Evolutionary conservation across 345 rosid genomes (phyloP).

Genomic region (Acer saccharum): DNA sequence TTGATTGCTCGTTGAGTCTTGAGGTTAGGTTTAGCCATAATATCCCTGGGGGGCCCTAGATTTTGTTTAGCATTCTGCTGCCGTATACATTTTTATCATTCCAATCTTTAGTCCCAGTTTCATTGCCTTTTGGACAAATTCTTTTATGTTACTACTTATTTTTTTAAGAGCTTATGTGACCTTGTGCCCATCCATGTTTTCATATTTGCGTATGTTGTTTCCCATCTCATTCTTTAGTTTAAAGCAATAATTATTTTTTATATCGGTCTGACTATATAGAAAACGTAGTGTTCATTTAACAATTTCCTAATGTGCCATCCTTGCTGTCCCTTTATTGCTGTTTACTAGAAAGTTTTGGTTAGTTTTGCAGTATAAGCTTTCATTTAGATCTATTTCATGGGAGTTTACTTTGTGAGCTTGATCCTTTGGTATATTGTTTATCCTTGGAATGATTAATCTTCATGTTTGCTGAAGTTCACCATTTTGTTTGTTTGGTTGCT

Average conservation of each 20-base stretch:
- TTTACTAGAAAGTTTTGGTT: neutral
- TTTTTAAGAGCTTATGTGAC: neutral
- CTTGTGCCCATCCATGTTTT: neutral
- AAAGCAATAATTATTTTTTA: neutral
- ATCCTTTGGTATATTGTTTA: neutral
- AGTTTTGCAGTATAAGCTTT: neutral
- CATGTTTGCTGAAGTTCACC: neutral
- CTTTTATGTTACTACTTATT: neutral
- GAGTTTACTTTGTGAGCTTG: neutral
- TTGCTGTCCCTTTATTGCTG: neutral
- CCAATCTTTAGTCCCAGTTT: neutral
- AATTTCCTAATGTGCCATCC: neutral
- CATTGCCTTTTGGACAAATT: neutral
- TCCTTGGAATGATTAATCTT: neutral
- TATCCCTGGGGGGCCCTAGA: neutral
- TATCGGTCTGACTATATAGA: neutral
- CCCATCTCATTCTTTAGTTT: neutral
- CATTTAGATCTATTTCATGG: neutral
- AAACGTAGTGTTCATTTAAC: neutral
- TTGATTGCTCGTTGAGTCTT: neutral
- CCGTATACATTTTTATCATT: neutral
- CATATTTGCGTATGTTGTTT: neutral
- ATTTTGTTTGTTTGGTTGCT: neutral
- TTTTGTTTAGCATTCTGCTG: slow-evolving; percentile 6
- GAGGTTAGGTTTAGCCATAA: neutral